Evolutionary conservation across 352 stramenopile species (phyloP).

Genomic region (Chrysophaeum taylorii): DNA sequence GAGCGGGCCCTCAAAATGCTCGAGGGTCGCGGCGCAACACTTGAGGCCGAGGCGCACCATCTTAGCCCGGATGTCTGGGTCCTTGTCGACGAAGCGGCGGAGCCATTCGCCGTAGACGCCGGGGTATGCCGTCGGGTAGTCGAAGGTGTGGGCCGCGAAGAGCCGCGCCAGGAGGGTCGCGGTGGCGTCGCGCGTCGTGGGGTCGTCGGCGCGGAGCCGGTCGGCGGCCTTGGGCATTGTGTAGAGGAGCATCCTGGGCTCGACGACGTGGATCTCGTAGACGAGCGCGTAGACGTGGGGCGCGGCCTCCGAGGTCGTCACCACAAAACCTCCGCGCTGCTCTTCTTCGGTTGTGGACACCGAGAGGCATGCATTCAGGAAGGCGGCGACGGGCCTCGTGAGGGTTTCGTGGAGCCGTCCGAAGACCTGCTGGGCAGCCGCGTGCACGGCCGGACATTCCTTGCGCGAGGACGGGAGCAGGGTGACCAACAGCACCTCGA

Average conservation of each 20-base stretch:
- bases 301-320: neutral
- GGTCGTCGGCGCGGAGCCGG: neutral
- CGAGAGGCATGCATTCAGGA: neutral
- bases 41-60: neutral
- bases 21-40: neutral
- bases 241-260: slow-evolving; percentile 4
- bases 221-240: neutral
- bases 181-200: neutral
- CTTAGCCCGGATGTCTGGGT: neutral
- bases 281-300: slow-evolving; percentile 9
- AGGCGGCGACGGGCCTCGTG: slow-evolving; percentile 10
- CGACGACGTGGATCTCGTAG: slow-evolving; percentile 9
- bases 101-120: neutral
- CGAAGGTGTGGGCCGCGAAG: neutral
- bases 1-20: too few relatives aligned
- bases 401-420: neutral
- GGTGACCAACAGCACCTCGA: neutral
- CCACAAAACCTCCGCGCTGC: too few relatives aligned
- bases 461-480: neutral
- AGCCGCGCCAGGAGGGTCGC: neutral
- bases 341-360: neutral
- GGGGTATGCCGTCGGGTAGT: neutral
- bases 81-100: neutral
- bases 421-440: neutral
- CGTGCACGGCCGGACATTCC: neutral